These are phyloP conservation scores for Calocera viscosa DNA, from an alignment of 768 basidiomycete species.

Conservation along the genomic window DNA sequence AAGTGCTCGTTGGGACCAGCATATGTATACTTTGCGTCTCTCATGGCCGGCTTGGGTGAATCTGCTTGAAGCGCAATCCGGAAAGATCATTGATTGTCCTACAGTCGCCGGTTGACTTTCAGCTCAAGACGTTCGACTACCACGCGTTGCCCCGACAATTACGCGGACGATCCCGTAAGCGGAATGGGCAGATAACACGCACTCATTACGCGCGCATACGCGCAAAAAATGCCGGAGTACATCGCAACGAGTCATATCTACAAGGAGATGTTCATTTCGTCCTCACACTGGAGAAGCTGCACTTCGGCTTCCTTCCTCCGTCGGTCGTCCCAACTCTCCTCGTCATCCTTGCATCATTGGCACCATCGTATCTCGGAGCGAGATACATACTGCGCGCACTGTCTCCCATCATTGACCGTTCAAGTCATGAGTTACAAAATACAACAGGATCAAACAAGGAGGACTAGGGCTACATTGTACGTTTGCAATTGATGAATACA, in stretches of 20 bases:
- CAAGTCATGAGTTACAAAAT: neutral
- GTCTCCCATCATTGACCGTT: neutral
- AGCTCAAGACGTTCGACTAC: neutral
- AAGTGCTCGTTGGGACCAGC: neutral
- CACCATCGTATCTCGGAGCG: neutral
- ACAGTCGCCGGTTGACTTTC: neutral
- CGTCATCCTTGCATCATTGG: neutral
- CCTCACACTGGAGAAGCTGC: neutral
- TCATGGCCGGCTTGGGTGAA: constrained; percentile 8
- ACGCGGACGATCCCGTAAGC: neutral
- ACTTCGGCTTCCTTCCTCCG: neutral
- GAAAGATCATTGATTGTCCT: too few relatives aligned
- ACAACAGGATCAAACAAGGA: neutral
- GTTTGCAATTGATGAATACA: neutral
- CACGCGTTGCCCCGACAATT: neutral
- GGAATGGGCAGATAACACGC: neutral
- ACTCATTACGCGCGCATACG: neutral
- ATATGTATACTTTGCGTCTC: neutral
- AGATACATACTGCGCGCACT: neutral
- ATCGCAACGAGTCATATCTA: neutral
- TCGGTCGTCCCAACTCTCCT: neutral
- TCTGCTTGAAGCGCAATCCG: neutral
- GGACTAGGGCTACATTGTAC: constrained; percentile 2
- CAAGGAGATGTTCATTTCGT: neutral
- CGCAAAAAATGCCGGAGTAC: neutral